These are phyloP conservation scores for Picochlorum sp. DNA, from an alignment of 139 green algal species.

Conservation along the genomic window DNA sequence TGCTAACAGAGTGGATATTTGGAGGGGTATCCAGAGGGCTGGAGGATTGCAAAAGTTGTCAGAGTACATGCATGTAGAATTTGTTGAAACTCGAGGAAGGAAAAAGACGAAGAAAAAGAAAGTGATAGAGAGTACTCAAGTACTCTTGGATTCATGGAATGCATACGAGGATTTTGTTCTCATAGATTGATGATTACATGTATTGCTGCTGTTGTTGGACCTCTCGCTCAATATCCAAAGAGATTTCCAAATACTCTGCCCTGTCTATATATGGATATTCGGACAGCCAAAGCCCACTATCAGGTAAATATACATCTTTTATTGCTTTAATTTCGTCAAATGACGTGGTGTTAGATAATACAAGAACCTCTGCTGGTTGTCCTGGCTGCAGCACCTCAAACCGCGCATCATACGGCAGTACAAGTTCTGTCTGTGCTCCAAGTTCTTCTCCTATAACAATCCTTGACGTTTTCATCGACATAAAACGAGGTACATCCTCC, in stretches of 20 bases:
- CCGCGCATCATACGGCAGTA: constrained; percentile 49
- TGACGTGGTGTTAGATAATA: constrained; percentile 41
- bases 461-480: constrained; percentile 13
- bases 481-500: background rate
- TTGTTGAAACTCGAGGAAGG: constrained; percentile 4
- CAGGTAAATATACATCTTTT: constrained; percentile 74
- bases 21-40: constrained; percentile 5
- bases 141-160: background rate
- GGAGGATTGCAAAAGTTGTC: background rate
- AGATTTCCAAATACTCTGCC: constrained; percentile 56
- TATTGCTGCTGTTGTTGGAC: background rate
- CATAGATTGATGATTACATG: background rate
- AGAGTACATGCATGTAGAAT: constrained; percentile 14
- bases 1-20: constrained; percentile 6
- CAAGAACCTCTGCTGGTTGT: constrained; percentile 60
- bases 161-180: constrained; percentile 14
- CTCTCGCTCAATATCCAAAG: constrained; percentile 48
- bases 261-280: constrained; percentile 72
- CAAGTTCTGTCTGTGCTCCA: constrained; percentile 48
- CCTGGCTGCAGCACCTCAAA: constrained; percentile 44
- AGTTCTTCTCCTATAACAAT: constrained; percentile 60
- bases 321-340: constrained; percentile 73
- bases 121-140: background rate
- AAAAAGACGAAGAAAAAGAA: background rate
- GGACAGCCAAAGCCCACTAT: constrained; percentile 62